Base-by-base conservation (phyloP, 192 early-diverging fungal genomes). In the Umbelopsis sp. region DNA sequence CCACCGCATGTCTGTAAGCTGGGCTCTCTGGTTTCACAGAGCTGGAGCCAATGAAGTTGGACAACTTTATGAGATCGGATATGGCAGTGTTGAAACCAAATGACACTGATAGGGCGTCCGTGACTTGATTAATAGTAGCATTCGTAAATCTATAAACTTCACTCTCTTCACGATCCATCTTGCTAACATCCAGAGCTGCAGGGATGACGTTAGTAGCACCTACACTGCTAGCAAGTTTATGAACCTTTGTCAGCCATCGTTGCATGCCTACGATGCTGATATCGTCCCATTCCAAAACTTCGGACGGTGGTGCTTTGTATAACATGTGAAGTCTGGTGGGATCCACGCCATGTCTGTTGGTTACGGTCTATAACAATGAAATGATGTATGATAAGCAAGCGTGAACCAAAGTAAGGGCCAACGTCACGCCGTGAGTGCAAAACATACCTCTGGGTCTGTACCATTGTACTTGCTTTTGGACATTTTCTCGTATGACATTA, bases 381-480 rank as follows among this genome's bases (percentile, higher is more conserved):
- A 27, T 27, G 3, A 27, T 55, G 22, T 11, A 22, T 55, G 0
- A 12, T 13, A 0, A 15, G 2, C 4, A 1, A 7, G 3, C 6
- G 22, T 21, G 37, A 10, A 10, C 10, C 5, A 41, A 4, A 4
- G 5, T 41, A 6, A 6, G 0, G 37, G 10, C 2, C 5, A 41
- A 9, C 5, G 0, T 41, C 37, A 55, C 23, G 30, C 5, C 10
- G 0, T 21, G 4, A 55, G 3, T 55, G 18, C 13, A 48, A 15
- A 80, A 47, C 76, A 75, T 71, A 87, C 87, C 47, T 81, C 77
- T 3, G 97, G 97, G 71, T 96, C 91, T 5, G 96, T 89, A 46
- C 97, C 97, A 68, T 98, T 98, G 74, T 90, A 90, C 81, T 98
- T 98, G 48, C 93, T 94, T 78, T 97, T 98, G 70, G 92, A 94